These are phyloP conservation scores for Aspergillus steynii DNA, from an alignment of 495 filamentous ascomycete genomes.

Conservation along the genomic window DNA sequence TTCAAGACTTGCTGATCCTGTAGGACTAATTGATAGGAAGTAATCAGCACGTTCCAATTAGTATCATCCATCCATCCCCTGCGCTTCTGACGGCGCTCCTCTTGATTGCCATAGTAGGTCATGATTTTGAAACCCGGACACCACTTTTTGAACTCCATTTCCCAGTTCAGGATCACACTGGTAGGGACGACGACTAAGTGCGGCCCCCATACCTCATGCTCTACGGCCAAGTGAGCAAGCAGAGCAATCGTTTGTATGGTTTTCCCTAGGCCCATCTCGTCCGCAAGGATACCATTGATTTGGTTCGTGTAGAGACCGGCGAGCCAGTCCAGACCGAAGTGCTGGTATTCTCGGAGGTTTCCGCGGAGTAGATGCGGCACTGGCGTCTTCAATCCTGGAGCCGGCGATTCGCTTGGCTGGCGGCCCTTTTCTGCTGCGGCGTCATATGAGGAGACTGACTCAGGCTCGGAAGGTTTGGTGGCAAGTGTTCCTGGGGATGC, in stretches of 20 bases:
- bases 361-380: constrained; percentile 89
- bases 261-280: constrained; percentile 99
- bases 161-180: constrained; percentile 99
- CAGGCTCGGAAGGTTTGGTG: constrained; percentile 67
- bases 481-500: constrained; percentile 61
- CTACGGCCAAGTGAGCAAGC: constrained; percentile 87
- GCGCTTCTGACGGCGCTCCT: constrained; percentile 88
- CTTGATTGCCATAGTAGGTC: constrained; percentile 91
- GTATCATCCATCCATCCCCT: constrained; percentile 89
- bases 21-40: constrained; percentile 93
- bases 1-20: constrained; percentile 94
- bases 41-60: constrained; percentile 95
- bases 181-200: constrained; percentile 97
- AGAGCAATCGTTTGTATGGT: constrained; percentile 98
- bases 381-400: constrained; percentile 61
- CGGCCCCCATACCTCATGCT: constrained; percentile 92
- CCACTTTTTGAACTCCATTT: constrained; percentile 99
- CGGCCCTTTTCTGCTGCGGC: constrained; percentile 36
- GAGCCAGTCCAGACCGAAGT: constrained; percentile 95
- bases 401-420: constrained; percentile 33
- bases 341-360: constrained; percentile 93
- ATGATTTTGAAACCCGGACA: constrained; percentile 97
- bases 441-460: constrained; percentile 64
- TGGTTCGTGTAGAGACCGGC: constrained; percentile 86
- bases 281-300: constrained; percentile 97